Evolutionary conservation across 305 asterid genomes (phyloP), one percentile per base, ranked within the genome.

Genomic region (Fraxinus baroniana): DNA sequence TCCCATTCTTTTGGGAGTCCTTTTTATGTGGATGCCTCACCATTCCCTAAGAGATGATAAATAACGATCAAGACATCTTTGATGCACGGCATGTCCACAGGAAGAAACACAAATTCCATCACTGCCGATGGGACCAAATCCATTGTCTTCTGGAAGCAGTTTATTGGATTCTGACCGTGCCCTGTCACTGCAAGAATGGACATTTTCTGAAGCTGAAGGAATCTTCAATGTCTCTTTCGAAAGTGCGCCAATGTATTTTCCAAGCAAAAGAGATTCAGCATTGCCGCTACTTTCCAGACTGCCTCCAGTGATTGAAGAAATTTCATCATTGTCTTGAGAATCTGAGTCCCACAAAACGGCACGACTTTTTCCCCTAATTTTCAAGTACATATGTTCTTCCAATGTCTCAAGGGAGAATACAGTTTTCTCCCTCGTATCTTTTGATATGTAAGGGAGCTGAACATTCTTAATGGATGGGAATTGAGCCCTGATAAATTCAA

Each of bases 21-120:
- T 28, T 33, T 15, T 60, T 57, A 60, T 24, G 79, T 39, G 37
- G 79, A 76, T 77, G 77, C 10, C 74, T 64, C 88, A 93, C 99
- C 99, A 94, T 83, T 94, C 98, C 90, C 87, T 93, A 37, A 92
- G 92, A 71, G 99, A 94, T 74, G 91, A 88, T 83, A 97, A 86
- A 86, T 97, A 97, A 37, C 94, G 96, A 83, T 95, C 98, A 83
- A 94, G 91, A 87, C 99, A 96, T 84, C 89, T 93, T 87, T 94
- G 97, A 88, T 97, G 99, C 90, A 97, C 97, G 77, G 99, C 98
- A 84, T 97, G 99, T 72, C 99, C 99, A 76, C 99, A 94, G 15
- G 98, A 94, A 79, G 99, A 94, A 83, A 92, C 85, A 89, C 91
- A 90, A 71, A 97, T 90, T 80, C 98, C 97, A 84, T 93, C 96